Evolutionary conservation across 1,284 basidiomycete genomes (phyloP), one percentile per base, ranked within the genome.

Genomic region (Flammula alnicola): DNA sequence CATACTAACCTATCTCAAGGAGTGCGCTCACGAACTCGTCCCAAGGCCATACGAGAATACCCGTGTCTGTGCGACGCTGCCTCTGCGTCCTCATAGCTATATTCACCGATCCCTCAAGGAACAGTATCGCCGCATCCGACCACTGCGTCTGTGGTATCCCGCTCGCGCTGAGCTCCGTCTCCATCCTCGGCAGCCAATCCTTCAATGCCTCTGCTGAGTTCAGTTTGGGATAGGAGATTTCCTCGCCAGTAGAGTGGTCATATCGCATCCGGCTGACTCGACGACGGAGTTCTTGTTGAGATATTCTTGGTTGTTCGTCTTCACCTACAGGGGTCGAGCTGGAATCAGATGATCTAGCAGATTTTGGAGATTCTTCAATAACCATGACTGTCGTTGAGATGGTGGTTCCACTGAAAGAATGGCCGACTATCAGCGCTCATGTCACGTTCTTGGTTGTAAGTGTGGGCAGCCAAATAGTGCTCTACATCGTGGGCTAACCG

Each of bases 81-180:
- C 47, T 46, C 14, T 14, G 11, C 31, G 30, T 7, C 20, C 51
- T 36, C 54, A 56, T 50, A 12, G 35, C 39, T 22, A 51, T 51
- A 25, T 49, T 49, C 14, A 51, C 14, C 10, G 38, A 19, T 22
- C 35, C 49, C 4, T 43, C 33, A 2, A 52, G 23, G 14, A 51
- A 49, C 16, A 55, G 20, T 7, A 55, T 49, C 20, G 42, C 46
- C 7, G 54, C 54, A 22, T 55, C 43, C 16, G 54, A 33, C 54
- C 54, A 55, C 9, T 51, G 49, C 1, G 26, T 14, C 11, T 25
- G 14, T 6, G 49, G 39, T 35, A 55, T 45, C 12, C 19, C 43
- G 12, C 32, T 37, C 3, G 25, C 31, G 23, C 41, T 40, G 12
- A 55, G 27, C 5, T 33, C 38, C 4, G 3, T 20, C 26, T 55